phyloP scores from a whole-genome alignment of 805 yeast genomes.

The Saturnispora dispora region DNA sequence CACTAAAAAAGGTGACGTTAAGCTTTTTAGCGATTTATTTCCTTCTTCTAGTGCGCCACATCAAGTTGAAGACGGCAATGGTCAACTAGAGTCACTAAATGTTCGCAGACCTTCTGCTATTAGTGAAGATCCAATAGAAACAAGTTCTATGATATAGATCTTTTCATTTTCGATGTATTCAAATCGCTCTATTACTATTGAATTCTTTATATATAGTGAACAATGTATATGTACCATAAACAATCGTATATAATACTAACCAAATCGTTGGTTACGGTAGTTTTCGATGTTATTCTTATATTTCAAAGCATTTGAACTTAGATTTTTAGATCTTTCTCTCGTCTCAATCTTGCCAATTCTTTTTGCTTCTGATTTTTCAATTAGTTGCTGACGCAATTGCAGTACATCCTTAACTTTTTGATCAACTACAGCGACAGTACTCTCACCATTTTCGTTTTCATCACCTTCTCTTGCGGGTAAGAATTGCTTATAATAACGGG shows the following conservation, averaged over 20 bases:
- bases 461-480: constrained; percentile 39
- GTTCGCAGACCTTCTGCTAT: background rate
- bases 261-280: constrained; percentile 35
- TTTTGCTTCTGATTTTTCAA: constrained; percentile 37
- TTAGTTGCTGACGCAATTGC: constrained; percentile 9
- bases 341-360: constrained; percentile 21
- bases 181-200: background rate
- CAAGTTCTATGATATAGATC: constrained; percentile 10
- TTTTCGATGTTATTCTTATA: constrained; percentile 70
- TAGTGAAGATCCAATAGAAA: constrained; percentile 11
- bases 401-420: constrained; percentile 14
- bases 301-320: constrained; percentile 41
- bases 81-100: constrained; percentile 4
- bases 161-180: background rate
- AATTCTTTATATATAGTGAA: background rate
- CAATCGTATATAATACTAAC: background rate
- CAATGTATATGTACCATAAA: background rate
- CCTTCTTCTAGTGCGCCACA: background rate
- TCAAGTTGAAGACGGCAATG: background rate
- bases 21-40: constrained; percentile 4
- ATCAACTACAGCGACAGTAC: constrained; percentile 27
- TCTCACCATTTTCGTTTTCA: constrained; percentile 44
- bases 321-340: constrained; percentile 22
- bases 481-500: constrained; percentile 59
- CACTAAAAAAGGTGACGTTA: background rate